phyloP scores from a whole-genome alignment of 139 green algal species.

The Chlamydomonas sp. region DNA sequence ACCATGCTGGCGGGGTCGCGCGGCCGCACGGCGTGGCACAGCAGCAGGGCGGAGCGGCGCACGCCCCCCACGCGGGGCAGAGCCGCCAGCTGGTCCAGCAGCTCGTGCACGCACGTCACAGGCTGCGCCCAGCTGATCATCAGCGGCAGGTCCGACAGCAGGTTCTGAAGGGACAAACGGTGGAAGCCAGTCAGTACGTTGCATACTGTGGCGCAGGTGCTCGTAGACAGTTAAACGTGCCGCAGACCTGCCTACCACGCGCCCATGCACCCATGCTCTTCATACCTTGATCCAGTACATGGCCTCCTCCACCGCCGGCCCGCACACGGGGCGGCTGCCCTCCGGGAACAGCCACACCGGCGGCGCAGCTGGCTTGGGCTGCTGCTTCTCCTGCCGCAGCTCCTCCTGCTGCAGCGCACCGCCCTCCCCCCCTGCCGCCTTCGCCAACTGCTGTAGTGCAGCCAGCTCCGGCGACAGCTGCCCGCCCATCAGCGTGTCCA shows the following conservation, averaged over 20 bases:
- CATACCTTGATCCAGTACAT: neutral
- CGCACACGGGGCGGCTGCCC: neutral
- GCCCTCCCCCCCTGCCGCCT: too few species aligned
- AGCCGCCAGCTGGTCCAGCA: neutral
- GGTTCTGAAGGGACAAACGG: neutral
- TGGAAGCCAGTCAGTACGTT: neutral
- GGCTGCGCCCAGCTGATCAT: slow-evolving; percentile 21
- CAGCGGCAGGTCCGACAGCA: neutral
- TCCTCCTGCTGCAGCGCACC: too few species aligned
- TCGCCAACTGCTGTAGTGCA: neutral
- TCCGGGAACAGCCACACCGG: slow-evolving; percentile 25
- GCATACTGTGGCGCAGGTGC: neutral
- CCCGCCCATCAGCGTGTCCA: neutral
- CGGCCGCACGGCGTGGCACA: slow-evolving; percentile 2
- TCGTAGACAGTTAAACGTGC: neutral
- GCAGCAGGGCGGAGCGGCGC: slow-evolving; percentile 6
- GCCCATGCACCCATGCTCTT: too few species aligned
- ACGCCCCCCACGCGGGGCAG: neutral
- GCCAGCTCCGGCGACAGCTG: neutral
- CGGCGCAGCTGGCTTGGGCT: neutral
- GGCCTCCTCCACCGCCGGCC: neutral
- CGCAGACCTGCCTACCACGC: neutral
- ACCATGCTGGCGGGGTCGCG: neutral
- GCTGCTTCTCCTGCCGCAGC: too few species aligned
- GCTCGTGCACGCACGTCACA: neutral